Evolutionary conservation across 164 flowering plant genomes (phyloP), one percentile per base, ranked within the genome.

Genomic region (Santalum album): DNA sequence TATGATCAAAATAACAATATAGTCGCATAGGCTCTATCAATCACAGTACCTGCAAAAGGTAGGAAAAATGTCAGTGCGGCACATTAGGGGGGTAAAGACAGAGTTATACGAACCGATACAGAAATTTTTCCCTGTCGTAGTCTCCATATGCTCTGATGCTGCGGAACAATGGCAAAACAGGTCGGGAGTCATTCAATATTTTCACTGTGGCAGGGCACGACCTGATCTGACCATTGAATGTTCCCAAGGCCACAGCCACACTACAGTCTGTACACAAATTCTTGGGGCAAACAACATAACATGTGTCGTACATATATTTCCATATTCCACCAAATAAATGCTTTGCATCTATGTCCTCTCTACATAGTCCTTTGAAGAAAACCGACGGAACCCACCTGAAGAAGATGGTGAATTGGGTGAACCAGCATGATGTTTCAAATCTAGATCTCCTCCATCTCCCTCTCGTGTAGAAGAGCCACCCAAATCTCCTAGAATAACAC

Each of bases 381-480:
- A 74, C 80, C 79, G 87, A 84, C 74, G 76, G 87, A 88, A 92
- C 98, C 98, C 96, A 92, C 98, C 98, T 92, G 96, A 83, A 81
- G 96, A 82, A 48, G 92, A 73, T 61, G 92, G 88, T 76, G 89
- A 80, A 67, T 73, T 73, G 72, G 94, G 83, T 62, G 67, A 79
- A 71, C 74, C 83, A 60, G 70, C 75, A 60, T 39, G 67, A 58
- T 53, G 64, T 69, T 75, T 69, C 25, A 72, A 53, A 56, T 87
- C 78, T 46, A 50, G 54, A 58, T 75, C 84, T 70, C 69, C 82
- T 72, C 65, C 85, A 67, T 66, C 84, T 67, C 79, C 87, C 56
- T 77, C 84, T 48, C 76, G 67, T 55, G 48, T 64, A 65, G 78
- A 64, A 59, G 87, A 75, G 68, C 80, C 90, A 78, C 77, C 91